phyloP scores from a whole-genome alignment of 495 filamentous ascomycete species.

The Aspergillus mulundensis region DNA sequence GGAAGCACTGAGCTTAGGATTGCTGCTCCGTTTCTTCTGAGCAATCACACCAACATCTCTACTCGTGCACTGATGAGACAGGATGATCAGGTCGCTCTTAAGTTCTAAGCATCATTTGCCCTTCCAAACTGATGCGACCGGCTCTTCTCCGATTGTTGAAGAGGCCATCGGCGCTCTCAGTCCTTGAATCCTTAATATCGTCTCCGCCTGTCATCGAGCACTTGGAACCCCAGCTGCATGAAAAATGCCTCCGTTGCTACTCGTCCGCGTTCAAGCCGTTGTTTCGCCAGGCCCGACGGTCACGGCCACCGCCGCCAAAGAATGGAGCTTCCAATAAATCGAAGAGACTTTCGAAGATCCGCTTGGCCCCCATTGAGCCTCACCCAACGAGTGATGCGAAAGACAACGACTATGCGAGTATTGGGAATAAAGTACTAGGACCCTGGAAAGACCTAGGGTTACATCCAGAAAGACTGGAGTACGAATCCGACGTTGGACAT shows the following conservation, averaged over 20 bases:
- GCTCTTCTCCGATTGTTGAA: constrained; percentile 51
- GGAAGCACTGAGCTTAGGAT: constrained; percentile 4
- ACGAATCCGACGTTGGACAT: constrained; percentile 52
- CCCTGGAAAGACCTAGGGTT: constrained; percentile 18
- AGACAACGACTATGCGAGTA: not conserved
- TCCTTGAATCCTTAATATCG: constrained; percentile 41
- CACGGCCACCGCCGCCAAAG: not conserved
- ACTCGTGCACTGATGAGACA: constrained; percentile 7
- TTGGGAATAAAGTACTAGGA: not conserved
- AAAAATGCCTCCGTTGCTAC: constrained; percentile 31
- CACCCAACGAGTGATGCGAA: not conserved
- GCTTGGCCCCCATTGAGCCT: constrained; percentile 25
- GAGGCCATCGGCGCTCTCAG: constrained; percentile 49
- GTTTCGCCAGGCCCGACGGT: constrained; percentile 2
- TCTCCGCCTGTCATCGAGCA: constrained; percentile 37
- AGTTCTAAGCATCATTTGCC: constrained; percentile 14
- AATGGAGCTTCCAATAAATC: not conserved
- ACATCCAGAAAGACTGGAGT: constrained; percentile 34
- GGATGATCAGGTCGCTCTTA: constrained; percentile 26
- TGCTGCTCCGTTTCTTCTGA: not conserved
- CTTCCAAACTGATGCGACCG: constrained; percentile 45
- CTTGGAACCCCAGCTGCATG: constrained; percentile 20
- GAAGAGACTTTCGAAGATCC: constrained; percentile 24
- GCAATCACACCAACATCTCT: not conserved
- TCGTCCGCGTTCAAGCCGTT: constrained; percentile 15